Base-by-base conservation (phyloP, 345 rosid species). In the Mangifera indica region DNA sequence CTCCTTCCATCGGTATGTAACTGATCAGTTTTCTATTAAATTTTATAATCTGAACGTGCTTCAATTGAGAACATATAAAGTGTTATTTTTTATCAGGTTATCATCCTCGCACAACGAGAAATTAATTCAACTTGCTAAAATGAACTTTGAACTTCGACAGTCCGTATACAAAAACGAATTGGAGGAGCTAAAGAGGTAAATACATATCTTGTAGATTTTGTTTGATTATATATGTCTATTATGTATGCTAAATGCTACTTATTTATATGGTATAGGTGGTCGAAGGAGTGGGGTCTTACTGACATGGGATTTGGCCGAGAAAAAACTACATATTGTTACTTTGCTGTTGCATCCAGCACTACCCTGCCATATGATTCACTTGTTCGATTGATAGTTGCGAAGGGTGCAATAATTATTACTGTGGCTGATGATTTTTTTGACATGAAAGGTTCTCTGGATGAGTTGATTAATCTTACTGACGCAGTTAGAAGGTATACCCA, bases 381-480 rank as follows among this genome's bases (percentile, higher is more conserved):
- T 25, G 7, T 74, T 3, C 57, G 90, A 46, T 55, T 74, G 58
- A 42, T 88, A 18, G 14, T 69, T 3, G 82, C 91, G 3, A 91
- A 91, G 71, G 67, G 78, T 40, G 93, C 74, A 0, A 76, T 78
- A 17, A 32, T 91, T 10, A 69, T 88, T 49, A 91, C 93, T 1
- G 77, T 88, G 13, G 86, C 93, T 4, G 96, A 91, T 65, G 96
- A 91, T 72, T 88, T 84, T 32, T 88, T 76, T 14, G 93, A 91
- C 65, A 78, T 65, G 61, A 70, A 72, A 84, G 96, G 86, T 72
- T 87, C 86, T 68, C 22, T 85, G 2, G 51, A 79, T 37, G 87
- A 91, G 22, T 71, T 91, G 67, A 63, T 74, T 71, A 64, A 49
- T 22, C 90, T 91, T 62, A 74, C 84, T 9, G 62, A 75, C 29